Evolutionary conservation across 345 rosid species (phyloP), one percentile per base, ranked within the genome.

Genomic region (Acer saccharum): DNA sequence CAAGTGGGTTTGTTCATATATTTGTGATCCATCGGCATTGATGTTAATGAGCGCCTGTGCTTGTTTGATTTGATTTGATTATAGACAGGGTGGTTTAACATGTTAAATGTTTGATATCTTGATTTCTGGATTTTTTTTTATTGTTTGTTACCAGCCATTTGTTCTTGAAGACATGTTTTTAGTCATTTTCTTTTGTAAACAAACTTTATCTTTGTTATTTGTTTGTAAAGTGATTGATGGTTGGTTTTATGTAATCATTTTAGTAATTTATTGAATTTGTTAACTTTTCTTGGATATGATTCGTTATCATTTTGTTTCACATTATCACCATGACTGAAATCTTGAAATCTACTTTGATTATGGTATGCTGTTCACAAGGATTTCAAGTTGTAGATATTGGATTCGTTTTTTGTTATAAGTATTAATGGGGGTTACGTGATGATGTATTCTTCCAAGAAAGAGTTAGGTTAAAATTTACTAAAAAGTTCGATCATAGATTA

Each of bases 11-110:
- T 21, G 27, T 21, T 4, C 70, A 66, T 66, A 18, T 18, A 66
- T 7, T 18, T 35, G 11, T 66, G 50, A 66, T 35, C 46, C 69
- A 39, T 65, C 14, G 62, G 73, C 73, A 71, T 71, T 55, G 43
- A 57, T 55, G 27, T 25, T 16, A 27, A 17, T 18, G 7, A 14
- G 41, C 7, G 29, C 16, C 3, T 63, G n/a, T 14, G 27, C 17
- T 6, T 63, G 66, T 63, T 20, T 63, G 32, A 63, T 27, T 20
- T 63, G 32, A 63, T 27, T 11, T 3, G 39, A 23, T 23, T 2
- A 63, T 63, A 63, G 27, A 10, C 66, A 25, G 12, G 6, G 35
- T 65, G 43, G 35, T 32, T 29, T 68, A 35, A 41, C 32, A 7
- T 68, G 25, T 50, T 44, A 11, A 44, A 18, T 43, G 72, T 68